A percentile compares a stretch with the other conserved stretches of the same genome.
These are phyloP conservation scores for Marasmius tenuissimus DNA, from an alignment of 1,284 basidiomycete species.

Conservation along the genomic window DNA sequence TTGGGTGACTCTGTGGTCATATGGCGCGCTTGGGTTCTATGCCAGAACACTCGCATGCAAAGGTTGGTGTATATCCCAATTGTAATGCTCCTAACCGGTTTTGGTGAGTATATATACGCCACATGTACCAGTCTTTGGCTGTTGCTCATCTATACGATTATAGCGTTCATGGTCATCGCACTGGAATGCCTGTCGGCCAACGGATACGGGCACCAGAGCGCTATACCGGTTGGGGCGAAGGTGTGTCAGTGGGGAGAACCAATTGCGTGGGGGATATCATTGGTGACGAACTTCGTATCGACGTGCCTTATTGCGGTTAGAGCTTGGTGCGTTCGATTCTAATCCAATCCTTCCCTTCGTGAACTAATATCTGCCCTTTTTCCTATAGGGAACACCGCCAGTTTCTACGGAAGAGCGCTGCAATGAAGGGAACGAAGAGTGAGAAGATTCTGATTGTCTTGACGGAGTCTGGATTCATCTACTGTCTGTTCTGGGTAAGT, in stretches of 20 bases:
- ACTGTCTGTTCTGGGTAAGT: constrained; percentile 11
- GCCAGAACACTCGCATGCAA: neutral
- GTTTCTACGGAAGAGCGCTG: neutral
- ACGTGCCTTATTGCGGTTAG: constrained; percentile 6
- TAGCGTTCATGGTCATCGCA: constrained; percentile 2
- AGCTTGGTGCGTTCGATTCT: constrained; percentile 5
- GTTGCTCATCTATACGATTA: neutral
- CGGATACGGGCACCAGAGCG: neutral
- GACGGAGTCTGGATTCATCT: constrained; percentile 11
- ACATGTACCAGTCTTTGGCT: neutral
- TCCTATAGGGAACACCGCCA: neutral
- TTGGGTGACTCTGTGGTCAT: constrained; percentile 9
- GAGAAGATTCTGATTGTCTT: constrained; percentile 5
- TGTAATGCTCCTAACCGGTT: neutral
- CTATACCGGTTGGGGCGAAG: constrained; percentile 3
- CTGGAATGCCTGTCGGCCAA: constrained; percentile 2
- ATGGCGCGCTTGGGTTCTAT: constrained; percentile 9
- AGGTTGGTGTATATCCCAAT: neutral
- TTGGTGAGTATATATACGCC: neutral
- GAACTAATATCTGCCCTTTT: neutral
- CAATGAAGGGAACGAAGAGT: neutral
- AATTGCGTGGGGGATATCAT: constrained; percentile 7
- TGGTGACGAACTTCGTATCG: constrained; percentile 7
- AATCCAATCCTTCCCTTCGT: no score
- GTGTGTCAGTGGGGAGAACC: constrained; percentile 9